Evolutionary conservation across 2,329 filamentous ascomycete genomes (phyloP), one percentile per base, ranked within the genome.

Genomic region (Neofusicoccum cordaticola): DNA sequence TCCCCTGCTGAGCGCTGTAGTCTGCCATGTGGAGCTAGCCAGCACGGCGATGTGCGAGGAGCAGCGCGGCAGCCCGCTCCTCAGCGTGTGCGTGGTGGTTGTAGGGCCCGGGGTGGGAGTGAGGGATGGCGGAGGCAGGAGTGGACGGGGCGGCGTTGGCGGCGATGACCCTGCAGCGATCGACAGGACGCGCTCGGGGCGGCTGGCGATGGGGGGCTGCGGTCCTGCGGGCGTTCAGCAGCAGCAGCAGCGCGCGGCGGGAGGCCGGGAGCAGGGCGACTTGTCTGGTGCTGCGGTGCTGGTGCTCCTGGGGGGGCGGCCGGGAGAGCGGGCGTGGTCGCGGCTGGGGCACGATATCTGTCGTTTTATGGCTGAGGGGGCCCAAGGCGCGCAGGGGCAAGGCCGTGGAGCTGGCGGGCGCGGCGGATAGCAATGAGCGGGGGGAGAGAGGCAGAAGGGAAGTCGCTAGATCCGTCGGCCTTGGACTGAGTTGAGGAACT

Each of bases 1-100:
- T 83, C 71, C 85, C 85, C 75, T 86, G 84, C 74, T 88, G 86
- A 69, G 83, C 77, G 74, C 84, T 80, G 79, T 88, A 85, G 75
- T 89, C 86, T 75, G 88, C 86, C 88, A 88, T 88, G 69, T 67
- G 52, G 58, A 58, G 56, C 60, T 63, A 61, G 53, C 52, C 53
- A 50, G 53, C 53, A 61, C 63, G 63, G 56, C 50, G 45, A 57
- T 62, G 57, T 57, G 57, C 44, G 64, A 50, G 57, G 51, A 62
- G 64, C 64, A 48, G 53, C 45, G 52, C 47, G 42, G 63, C 39
- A 61, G 63, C 45, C 56, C 44, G 45, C 52, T 51, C 53, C 63
- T 64, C 62, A 50, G 44, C 35, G 62, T 51, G 41, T 48, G 31
- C 34, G 22, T 44, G 37, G 61, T 35, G 62, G 22, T 56, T 51